Percentiles rank a stretch among this genome's conserved stretches.
These are phyloP conservation scores for Xylaria palmicola DNA, from an alignment of 495 filamentous ascomycete genomes.

Conservation along the genomic window DNA sequence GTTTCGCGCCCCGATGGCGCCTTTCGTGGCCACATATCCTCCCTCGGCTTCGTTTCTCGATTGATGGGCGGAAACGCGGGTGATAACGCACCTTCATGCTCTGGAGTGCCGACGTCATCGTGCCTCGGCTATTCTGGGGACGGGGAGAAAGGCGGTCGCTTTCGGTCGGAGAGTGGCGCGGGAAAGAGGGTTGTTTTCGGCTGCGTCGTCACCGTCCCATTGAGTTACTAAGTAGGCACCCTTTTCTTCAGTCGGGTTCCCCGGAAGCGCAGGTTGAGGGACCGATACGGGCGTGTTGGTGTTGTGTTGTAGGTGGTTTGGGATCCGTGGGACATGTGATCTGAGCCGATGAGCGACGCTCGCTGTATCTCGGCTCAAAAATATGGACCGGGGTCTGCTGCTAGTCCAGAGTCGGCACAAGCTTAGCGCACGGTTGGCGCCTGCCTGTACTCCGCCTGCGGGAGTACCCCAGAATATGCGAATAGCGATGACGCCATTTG, in stretches of 20 bases:
- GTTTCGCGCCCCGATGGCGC: too few species aligned
- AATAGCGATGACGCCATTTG: constrained; percentile 1
- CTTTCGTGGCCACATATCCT: too few species aligned
- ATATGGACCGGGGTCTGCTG: not conserved
- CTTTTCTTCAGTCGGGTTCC: not conserved
- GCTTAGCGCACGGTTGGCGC: not conserved
- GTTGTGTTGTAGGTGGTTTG: not conserved
- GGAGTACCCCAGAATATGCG: constrained; percentile 9
- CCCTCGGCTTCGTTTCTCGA: not conserved
- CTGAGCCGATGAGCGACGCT: not conserved
- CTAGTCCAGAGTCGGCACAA: not conserved
- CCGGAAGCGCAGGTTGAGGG: not conserved
- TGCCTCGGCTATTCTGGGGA: constrained; percentile 17
- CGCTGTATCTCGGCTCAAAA: constrained; percentile 3
- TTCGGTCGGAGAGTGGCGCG: not conserved
- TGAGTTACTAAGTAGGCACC: not conserved
- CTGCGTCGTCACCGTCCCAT: constrained; percentile 7
- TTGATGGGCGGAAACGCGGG: not conserved
- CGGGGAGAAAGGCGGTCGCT: not conserved
- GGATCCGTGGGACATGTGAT: constrained; percentile 6
- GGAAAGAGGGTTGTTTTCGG: too few species aligned
- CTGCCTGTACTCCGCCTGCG: not conserved
- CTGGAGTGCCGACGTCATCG: constrained; percentile 16
- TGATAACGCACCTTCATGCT: constrained; percentile 14
- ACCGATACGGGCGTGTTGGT: not conserved